These are phyloP conservation scores for Schizosaccharomyces lindneri DNA, from an alignment of 805 yeast genomes.

Conservation along the genomic window DNA sequence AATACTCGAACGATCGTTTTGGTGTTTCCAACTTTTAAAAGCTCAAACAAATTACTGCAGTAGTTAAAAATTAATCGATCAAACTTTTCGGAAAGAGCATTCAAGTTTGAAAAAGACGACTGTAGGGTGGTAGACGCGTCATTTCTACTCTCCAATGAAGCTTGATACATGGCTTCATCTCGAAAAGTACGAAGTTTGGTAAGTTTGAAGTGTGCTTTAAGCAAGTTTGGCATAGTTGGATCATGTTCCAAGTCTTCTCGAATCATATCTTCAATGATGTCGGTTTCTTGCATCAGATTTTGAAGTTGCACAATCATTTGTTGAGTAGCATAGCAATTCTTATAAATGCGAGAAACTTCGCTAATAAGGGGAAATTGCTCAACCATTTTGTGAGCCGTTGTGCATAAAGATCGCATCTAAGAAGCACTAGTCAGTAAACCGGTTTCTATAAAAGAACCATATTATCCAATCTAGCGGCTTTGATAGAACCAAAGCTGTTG, in stretches of 20 bases:
- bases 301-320: conserved; percentile 37
- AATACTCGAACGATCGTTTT: conserved; percentile 47
- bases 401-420: conserved; percentile 5
- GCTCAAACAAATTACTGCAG: conserved; percentile 47
- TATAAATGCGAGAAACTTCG: conserved; percentile 30
- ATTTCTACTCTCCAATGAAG: conserved; percentile 20
- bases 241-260: conserved; percentile 14
- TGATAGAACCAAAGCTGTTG: no score
- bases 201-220: conserved; percentile 44
- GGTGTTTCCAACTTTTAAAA: conserved; percentile 40
- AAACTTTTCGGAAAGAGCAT: conserved; percentile 28
- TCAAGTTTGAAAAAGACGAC: conserved; percentile 28
- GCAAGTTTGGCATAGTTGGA: conserved; percentile 24
- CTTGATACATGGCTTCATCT: conserved; percentile 41
- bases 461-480: no score
- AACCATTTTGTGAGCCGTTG: conserved; percentile 17
- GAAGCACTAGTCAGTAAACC: background rate
- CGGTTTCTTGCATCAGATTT: conserved; percentile 26
- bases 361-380: conserved; percentile 44
- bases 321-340: conserved; percentile 46
- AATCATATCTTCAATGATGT: conserved; percentile 27
- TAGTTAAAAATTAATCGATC: conserved; percentile 36
- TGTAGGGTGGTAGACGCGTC: conserved; percentile 36
- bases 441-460: background rate
- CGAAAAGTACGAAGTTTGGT: conserved; percentile 50